Evolutionary conservation across 179 eudicot genomes (phyloP).

Genomic region (Corrigiola litoralis): DNA sequence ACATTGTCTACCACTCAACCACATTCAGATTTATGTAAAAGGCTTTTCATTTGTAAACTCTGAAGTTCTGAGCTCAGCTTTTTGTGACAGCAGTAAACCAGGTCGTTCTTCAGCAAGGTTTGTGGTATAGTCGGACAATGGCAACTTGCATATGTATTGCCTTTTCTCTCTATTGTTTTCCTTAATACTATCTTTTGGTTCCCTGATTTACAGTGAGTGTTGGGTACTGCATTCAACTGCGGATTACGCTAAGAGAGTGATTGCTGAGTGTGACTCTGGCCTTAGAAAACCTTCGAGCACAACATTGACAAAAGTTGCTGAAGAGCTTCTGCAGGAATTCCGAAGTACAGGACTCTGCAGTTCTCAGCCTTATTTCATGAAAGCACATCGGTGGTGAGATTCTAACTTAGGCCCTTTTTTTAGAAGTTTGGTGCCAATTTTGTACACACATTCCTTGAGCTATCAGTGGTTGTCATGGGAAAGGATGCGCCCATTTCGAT

Average conservation of each 20-base stretch:
- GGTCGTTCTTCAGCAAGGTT: constrained; percentile 67
- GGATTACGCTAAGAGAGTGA: constrained; percentile 61
- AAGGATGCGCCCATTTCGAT: background rate
- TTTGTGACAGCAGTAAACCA: constrained; percentile 92
- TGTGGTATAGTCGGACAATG: constrained; percentile 7
- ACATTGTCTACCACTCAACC: background rate
- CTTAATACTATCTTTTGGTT: background rate
- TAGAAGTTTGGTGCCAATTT: background rate
- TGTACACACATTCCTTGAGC: background rate
- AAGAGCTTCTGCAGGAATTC: constrained; percentile 73
- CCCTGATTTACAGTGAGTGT: constrained; percentile 43
- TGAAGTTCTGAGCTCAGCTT: constrained; percentile 62
- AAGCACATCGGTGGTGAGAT: constrained; percentile 95
- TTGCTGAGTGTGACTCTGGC: constrained; percentile 53
- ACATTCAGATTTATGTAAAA: constrained; percentile 55
- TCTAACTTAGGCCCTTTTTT: background rate
- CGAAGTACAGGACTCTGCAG: constrained; percentile 54
- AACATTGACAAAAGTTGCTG: constrained; percentile 55
- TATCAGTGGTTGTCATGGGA: background rate
- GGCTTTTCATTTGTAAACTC: constrained; percentile 72
- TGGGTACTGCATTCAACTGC: constrained; percentile 94
- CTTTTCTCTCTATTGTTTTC: background rate
- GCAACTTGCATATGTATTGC: background rate
- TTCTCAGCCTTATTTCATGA: constrained; percentile 66
- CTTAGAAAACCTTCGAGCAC: constrained; percentile 60